A percentile compares a stretch with the other conserved stretches of the same genome.
These are phyloP conservation scores for Phytophthora brassicae DNA, from an alignment of 352 stramenopile genomes.

Conservation along the genomic window DNA sequence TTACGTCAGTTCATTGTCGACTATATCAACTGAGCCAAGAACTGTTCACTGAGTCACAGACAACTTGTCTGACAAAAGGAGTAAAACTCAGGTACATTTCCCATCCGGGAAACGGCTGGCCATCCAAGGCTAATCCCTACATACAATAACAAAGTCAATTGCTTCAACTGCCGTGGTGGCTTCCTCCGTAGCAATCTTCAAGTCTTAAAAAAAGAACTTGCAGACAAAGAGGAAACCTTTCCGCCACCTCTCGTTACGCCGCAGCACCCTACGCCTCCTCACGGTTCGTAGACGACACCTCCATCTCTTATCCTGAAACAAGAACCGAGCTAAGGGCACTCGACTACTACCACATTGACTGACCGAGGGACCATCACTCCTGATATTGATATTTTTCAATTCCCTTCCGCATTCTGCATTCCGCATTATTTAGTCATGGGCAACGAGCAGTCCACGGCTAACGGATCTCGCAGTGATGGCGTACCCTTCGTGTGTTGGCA, in stretches of 20 bases:
- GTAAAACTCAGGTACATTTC: neutral
- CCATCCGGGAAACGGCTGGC: constrained; percentile 10
- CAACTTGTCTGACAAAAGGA: too few relatives aligned
- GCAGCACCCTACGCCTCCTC: neutral
- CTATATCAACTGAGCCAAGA: too few relatives aligned
- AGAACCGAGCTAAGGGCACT: too few relatives aligned
- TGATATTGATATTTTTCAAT: constrained; percentile 3
- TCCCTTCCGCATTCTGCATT: constrained; percentile 12
- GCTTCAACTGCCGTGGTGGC: constrained; percentile 12
- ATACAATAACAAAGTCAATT: constrained; percentile 14
- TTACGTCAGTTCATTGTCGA: too few relatives aligned
- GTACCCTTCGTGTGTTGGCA: constrained; percentile 76
- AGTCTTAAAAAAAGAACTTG: constrained; percentile 12
- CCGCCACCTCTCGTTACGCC: neutral
- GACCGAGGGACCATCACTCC: constrained; percentile 30
- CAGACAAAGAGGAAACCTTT: neutral
- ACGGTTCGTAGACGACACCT: too few relatives aligned
- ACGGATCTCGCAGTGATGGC: constrained; percentile 43
- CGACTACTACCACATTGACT: constrained; percentile 3
- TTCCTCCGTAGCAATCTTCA: constrained; percentile 14
- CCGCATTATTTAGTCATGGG: constrained; percentile 46
- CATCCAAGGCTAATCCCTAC: neutral
- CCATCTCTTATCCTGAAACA: too few relatives aligned
- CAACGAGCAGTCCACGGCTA: constrained; percentile 56
- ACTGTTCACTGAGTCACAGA: too few relatives aligned